Percentiles rank a stretch among this genome's conserved stretches.
These are phyloP conservation scores for Melanogaster broomeanus DNA, from an alignment of 768 basidiomycete species.

Conservation along the genomic window DNA sequence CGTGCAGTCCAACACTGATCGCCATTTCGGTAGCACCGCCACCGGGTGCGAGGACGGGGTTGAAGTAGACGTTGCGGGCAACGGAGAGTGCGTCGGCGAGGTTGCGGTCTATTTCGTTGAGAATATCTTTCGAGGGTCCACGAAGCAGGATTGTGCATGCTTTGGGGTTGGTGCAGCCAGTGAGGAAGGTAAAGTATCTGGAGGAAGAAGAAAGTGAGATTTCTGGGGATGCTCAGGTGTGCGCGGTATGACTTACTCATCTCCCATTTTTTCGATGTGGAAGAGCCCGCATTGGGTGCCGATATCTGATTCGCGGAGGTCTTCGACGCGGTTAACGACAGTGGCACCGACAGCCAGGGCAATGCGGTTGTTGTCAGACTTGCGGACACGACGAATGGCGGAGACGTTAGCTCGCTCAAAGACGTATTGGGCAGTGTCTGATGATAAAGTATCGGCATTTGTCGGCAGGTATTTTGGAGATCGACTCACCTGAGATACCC, in stretches of 20 bases:
- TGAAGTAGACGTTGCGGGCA: slow-evolving; percentile 95
- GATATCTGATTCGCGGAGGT: slow-evolving; percentile 88
- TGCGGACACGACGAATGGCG: slow-evolving; percentile 95
- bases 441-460: background rate
- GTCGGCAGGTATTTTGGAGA: background rate
- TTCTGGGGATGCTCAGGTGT: background rate
- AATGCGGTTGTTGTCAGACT: slow-evolving; percentile 98
- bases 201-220: background rate
- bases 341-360: slow-evolving; percentile 95
- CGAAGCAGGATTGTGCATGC: slow-evolving; percentile 98
- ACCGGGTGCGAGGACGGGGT: slow-evolving; percentile 91
- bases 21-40: slow-evolving; percentile 99
- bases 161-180: slow-evolving; percentile 87
- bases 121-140: slow-evolving; percentile 96
- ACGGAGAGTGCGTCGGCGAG: slow-evolving; percentile 97
- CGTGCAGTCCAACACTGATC: slow-evolving; percentile 82
- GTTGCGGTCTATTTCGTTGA: slow-evolving; percentile 98
- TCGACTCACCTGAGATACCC: slow-evolving; percentile 82
- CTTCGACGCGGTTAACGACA: slow-evolving; percentile 95
- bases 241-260: slow-evolving; percentile 58
- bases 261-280: slow-evolving; percentile 95
- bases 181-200: slow-evolving; percentile 96
- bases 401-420: slow-evolving; percentile 86
- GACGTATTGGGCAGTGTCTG: slow-evolving; percentile 92
- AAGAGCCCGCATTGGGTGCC: slow-evolving; percentile 96